phyloP scores from a whole-genome alignment of 495 filamentous ascomycete genomes.

The Talaromyces ruber region DNA sequence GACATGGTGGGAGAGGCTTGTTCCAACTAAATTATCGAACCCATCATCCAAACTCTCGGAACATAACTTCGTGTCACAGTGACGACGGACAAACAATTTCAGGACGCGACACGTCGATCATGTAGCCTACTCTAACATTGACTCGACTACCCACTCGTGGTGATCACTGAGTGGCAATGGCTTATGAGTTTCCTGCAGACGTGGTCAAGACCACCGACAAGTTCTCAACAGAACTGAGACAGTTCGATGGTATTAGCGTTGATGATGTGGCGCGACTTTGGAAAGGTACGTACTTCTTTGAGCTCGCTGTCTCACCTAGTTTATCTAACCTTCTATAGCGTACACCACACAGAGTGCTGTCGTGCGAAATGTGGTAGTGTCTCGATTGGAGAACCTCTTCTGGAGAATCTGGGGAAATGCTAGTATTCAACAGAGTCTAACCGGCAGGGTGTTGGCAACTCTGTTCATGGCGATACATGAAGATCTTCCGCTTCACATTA shows the following conservation, averaged over 20 bases:
- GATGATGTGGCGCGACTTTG: constrained; percentile 33
- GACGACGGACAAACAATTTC: not conserved
- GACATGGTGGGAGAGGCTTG: not conserved
- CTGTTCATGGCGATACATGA: constrained; percentile 37
- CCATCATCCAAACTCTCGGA: not conserved
- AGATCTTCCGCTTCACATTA: constrained; percentile 3
- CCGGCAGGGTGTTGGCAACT: constrained; percentile 24
- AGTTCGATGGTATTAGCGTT: constrained; percentile 20
- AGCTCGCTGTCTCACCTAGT: not conserved
- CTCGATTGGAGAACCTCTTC: constrained; percentile 43
- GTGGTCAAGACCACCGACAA: constrained; percentile 1
- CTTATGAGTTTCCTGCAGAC: not conserved
- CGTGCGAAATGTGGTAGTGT: constrained; percentile 29
- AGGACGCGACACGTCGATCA: not conserved
- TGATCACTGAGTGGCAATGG: not conserved
- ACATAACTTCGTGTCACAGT: not conserved
- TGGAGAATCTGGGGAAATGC: constrained; percentile 43
- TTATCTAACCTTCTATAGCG: constrained; percentile 18
- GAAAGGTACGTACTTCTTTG: constrained; percentile 28
- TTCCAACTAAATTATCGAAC: not conserved
- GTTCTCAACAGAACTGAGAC: not conserved
- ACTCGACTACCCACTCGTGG: not conserved
- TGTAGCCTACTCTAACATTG: not conserved
- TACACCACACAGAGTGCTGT: constrained; percentile 30
- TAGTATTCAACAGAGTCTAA: constrained; percentile 17